Base-by-base conservation (phyloP, 352 stramenopile genomes). In the Globisporangium cystogenes region DNA sequence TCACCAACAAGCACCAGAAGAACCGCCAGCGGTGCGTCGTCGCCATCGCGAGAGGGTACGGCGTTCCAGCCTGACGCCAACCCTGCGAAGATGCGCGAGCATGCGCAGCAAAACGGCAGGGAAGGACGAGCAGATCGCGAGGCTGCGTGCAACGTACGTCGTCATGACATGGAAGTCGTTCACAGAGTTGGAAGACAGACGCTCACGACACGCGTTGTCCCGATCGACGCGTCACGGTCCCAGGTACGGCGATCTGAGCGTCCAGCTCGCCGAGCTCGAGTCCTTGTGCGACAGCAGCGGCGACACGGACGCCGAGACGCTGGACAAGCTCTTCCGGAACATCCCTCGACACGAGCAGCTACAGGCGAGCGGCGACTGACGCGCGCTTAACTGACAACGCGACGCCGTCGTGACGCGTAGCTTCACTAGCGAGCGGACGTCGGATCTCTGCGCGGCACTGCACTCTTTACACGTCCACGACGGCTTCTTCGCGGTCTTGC, bases 391-490 rank as follows among this genome's bases (percentile, higher is more conserved):
- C 37, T 11, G 4, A 4, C 37, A 43, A 11, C 3, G 11, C 7
- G 31, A 11, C 15, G 2, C 0, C 31, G 12, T 8, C 15, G 31
- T 36, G 2, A 11, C 31, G 27, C 27, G 27, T 31, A 31, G 10
- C 27, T 31, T n/a, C n/a, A n/a, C n/a, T n/a, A n/a, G n/a, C n/a
- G n/a, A n/a, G n/a, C n/a, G n/a, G n/a, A 29, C 5, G 5, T 29
- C 26, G 26, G 26, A 29, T n/a, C 26, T 29, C 26, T 29, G 26
- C 26, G 26, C 26, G n/a, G n/a, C n/a, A n/a, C n/a, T n/a, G n/a
- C n/a, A n/a, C n/a, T n/a, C 8, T 0, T 47, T 74, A 90, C 37
- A 90, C 80, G 27, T 90, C 75, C 12, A 88, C 80, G 5, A 86
- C 75, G 12, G 77, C 76, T 70, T 87, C 72, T 69, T 88, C 77